Conservation (phyloP, 2,329 filamentous ascomycete genomes). For the Aspergillus hortae region DNA sequence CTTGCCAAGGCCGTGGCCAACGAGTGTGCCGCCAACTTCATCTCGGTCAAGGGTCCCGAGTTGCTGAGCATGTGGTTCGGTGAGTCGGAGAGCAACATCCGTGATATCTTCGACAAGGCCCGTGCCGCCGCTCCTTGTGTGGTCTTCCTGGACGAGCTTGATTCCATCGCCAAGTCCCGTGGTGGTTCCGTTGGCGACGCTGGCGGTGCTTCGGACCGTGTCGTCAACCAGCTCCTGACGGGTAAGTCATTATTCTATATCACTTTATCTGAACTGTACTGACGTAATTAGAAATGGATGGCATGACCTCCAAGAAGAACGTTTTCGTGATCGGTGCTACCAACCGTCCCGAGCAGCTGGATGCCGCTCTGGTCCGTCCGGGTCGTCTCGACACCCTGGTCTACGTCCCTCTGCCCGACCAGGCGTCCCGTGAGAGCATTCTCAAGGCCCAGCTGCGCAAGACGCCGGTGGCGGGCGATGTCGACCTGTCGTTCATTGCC, state of each 20-base stretch:
- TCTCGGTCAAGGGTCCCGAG: slow-evolving; percentile 98
- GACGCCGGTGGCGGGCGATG: slow-evolving; percentile 83
- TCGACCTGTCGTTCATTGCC: slow-evolving; percentile 88
- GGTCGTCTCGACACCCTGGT: slow-evolving; percentile 98
- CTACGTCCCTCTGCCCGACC: slow-evolving; percentile 94
- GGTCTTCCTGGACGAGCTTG: slow-evolving; percentile 97
- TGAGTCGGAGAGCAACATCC: slow-evolving; percentile 99
- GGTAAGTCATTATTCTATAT: slow-evolving; percentile 54
- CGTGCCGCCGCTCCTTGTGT: slow-evolving; percentile 96
- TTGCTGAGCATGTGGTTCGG: slow-evolving; percentile 99
- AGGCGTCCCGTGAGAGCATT: slow-evolving; percentile 82
- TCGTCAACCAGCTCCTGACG: slow-evolving; percentile 98
- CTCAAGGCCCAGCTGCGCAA: slow-evolving; percentile 96
- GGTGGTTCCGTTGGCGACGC: slow-evolving; percentile 94
- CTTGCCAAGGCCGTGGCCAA: slow-evolving; percentile 99
- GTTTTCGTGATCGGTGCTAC: slow-evolving; percentile 99
- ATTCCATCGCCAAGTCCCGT: slow-evolving; percentile 99
- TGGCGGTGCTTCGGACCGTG: slow-evolving; percentile 96
- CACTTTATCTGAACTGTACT: slow-evolving; percentile 28
- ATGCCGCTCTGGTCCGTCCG: slow-evolving; percentile 95
- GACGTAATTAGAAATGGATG: slow-evolving; percentile 79
- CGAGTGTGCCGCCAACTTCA: slow-evolving; percentile 99
- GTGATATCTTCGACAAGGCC: slow-evolving; percentile 99
- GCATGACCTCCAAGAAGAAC: slow-evolving; percentile 99
- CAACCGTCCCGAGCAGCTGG: slow-evolving; percentile 97